Percentiles rank a stretch among this genome's conserved stretches.
phyloP scores from a whole-genome alignment of 2,329 filamentous ascomycete species.

The Microcyclosporella mali region DNA sequence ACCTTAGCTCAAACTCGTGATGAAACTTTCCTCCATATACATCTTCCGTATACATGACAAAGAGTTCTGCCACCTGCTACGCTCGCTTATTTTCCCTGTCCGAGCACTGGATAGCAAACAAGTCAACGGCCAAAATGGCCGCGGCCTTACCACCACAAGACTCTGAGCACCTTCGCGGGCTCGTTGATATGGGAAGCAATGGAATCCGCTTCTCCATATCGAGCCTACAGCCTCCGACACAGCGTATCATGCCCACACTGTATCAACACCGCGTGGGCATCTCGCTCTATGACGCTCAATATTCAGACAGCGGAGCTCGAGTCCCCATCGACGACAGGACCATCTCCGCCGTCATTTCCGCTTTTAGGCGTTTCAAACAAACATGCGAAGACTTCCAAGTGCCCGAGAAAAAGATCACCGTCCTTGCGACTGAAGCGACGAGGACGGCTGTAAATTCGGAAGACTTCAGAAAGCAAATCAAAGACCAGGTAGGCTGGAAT shows the following conservation, averaged over 20 bases:
- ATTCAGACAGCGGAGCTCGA: constrained; percentile 33
- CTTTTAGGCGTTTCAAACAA: constrained; percentile 63
- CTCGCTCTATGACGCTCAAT: constrained; percentile 78
- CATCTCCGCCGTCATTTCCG: constrained; percentile 60
- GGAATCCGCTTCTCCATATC: constrained; percentile 90
- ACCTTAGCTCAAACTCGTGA: no score
- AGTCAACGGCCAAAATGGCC: background rate
- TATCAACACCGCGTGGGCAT: constrained; percentile 74
- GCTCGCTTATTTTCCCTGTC: no score
- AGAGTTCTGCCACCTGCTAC: no score
- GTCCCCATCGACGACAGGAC: constrained; percentile 53
- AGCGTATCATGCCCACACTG: constrained; percentile 68
- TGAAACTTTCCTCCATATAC: no score
- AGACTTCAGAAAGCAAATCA: constrained; percentile 62
- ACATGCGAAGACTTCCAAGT: constrained; percentile 68
- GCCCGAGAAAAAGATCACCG: constrained; percentile 56
- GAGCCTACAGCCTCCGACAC: constrained; percentile 62
- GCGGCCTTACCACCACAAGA: constrained; percentile 2
- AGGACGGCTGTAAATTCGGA: constrained; percentile 69
- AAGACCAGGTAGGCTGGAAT: constrained; percentile 56
- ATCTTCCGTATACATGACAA: no score
- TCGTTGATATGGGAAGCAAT: constrained; percentile 56
- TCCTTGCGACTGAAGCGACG: constrained; percentile 86
- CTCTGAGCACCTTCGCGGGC: constrained; percentile 25
- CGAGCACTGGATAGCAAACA: no score